Conservation (phyloP, 2,329 filamentous ascomycete genomes). For the Cordyceps pruinosa region DNA sequence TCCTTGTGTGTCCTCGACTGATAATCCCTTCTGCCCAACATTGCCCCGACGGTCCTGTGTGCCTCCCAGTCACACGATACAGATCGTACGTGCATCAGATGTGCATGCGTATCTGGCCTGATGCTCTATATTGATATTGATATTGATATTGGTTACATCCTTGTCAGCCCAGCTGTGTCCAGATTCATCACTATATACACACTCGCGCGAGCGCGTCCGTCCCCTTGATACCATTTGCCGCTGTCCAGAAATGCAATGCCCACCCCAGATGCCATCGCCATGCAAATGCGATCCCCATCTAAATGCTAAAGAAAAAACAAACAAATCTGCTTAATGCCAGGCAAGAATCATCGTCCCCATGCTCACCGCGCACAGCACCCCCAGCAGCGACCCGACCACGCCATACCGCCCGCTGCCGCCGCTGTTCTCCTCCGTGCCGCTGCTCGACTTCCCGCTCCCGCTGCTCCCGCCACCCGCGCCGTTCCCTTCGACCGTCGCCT, state of each 20-base stretch:
- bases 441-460: conserved; percentile 7
- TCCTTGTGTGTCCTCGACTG: too few species aligned
- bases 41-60: background rate
- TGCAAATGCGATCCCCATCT: too few species aligned
- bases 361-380: background rate
- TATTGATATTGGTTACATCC: too few species aligned
- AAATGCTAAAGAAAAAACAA: background rate
- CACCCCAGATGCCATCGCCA: too few species aligned
- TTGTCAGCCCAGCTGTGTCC: background rate
- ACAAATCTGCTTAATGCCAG: background rate
- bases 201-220: background rate
- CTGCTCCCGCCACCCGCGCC: conserved; percentile 11
- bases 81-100: background rate
- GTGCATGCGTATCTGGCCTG: too few species aligned
- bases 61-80: background rate
- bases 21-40: background rate
- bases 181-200: background rate
- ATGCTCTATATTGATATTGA: too few species aligned
- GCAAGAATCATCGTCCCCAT: background rate
- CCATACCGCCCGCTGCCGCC: background rate
- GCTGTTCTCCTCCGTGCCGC: background rate
- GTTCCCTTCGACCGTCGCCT: conserved; percentile 14
- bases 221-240: background rate
- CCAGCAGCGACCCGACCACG: background rate
- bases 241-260: background rate